Evolutionary conservation across 805 yeast species (phyloP).

Genomic region (Starmerella powellii): DNA sequence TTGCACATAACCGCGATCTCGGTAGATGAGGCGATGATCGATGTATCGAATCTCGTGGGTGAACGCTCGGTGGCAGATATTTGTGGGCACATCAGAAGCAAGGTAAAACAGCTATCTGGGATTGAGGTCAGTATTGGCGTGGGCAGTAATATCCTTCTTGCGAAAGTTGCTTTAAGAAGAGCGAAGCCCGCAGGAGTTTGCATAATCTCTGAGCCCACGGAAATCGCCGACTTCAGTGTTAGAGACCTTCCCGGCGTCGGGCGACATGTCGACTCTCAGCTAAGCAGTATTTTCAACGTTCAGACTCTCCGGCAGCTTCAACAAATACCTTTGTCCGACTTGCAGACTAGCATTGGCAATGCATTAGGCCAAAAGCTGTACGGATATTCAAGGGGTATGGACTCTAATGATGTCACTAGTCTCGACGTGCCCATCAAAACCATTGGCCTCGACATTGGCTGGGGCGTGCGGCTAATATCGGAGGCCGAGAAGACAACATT

Average conservation of each 20-base stretch:
- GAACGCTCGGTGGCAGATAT: constrained; percentile 7
- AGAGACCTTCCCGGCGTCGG: constrained; percentile 37
- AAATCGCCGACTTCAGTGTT: constrained; percentile 21
- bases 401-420: constrained; percentile 38
- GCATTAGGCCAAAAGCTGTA: constrained; percentile 57
- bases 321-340: constrained; percentile 26
- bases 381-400: constrained; percentile 55
- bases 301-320: constrained; percentile 34
- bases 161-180: constrained; percentile 55
- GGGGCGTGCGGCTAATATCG: constrained; percentile 69
- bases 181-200: constrained; percentile 73
- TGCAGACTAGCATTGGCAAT: constrained; percentile 46
- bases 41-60: constrained; percentile 34
- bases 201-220: constrained; percentile 28
- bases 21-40: constrained; percentile 82
- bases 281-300: constrained; percentile 30
- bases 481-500: constrained; percentile 54
- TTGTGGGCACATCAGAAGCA: constrained; percentile 24
- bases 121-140: constrained; percentile 74
- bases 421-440: constrained; percentile 47
- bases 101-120: constrained; percentile 30
- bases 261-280: constrained; percentile 33
- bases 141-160: constrained; percentile 60
- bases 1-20: constrained; percentile 62
- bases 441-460: constrained; percentile 77